A percentile compares a stretch with the other conserved stretches of the same genome.
Conservation (phyloP, 805 yeast species). For the Wickerhamomyces xylosicus region DNA sequence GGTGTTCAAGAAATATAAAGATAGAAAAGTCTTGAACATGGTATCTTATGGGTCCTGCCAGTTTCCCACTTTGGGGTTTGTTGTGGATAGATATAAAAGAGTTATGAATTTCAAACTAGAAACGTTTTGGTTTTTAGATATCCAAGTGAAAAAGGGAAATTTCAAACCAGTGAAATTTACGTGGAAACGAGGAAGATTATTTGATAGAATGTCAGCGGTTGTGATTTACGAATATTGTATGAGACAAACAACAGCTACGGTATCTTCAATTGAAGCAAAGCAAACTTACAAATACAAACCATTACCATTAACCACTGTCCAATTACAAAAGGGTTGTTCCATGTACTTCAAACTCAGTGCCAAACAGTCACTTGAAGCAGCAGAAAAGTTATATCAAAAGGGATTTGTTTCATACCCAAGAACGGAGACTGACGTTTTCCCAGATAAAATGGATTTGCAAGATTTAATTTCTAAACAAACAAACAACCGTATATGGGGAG, state of each 20-base stretch:
- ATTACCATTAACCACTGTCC: constrained; percentile 88
- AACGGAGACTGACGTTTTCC: constrained; percentile 91
- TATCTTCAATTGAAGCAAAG: constrained; percentile 39
- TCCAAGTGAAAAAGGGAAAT: constrained; percentile 37
- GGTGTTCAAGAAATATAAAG: constrained; percentile 25
- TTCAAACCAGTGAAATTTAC: constrained; percentile 31
- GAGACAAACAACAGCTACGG: constrained; percentile 35
- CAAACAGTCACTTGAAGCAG: constrained; percentile 62
- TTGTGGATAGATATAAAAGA: constrained; percentile 81
- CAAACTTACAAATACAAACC: constrained; percentile 78
- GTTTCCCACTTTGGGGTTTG: constrained; percentile 93
- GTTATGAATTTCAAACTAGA: constrained; percentile 66
- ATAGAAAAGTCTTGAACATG: constrained; percentile 7
- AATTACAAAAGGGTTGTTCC: constrained; percentile 81
- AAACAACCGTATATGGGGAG: constrained; percentile 55
- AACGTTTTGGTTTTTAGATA: constrained; percentile 64
- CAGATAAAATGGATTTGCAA: constrained; percentile 61
- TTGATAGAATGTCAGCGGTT: constrained; percentile 59
- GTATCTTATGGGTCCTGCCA: constrained; percentile 89
- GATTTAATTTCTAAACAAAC: constrained; percentile 52
- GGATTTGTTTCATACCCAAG: constrained; percentile 94
- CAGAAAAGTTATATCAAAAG: constrained; percentile 76
- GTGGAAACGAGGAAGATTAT: constrained; percentile 70
- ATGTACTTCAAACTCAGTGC: constrained; percentile 67
- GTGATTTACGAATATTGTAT: constrained; percentile 63